Base-by-base conservation (phyloP, 2,329 filamentous ascomycete genomes). In the Penicillium sp. region DNA sequence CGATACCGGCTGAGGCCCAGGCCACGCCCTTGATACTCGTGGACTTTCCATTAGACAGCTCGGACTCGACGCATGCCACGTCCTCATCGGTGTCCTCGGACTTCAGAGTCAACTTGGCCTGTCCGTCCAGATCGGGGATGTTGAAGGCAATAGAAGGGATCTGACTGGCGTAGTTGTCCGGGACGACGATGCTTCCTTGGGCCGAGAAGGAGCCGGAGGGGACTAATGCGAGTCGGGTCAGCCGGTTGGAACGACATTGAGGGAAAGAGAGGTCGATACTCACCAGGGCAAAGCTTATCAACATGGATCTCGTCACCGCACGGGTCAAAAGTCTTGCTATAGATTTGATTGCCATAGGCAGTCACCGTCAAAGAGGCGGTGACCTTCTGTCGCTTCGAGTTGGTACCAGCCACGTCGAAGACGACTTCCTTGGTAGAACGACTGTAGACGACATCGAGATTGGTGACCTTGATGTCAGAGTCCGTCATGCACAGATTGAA, bases 121-220 rank as follows among this genome's bases (percentile, higher is more conserved):
- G 75, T 33, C 92, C 92, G 49, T 92, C 87, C 61, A 99, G 87
- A 69, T 99, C 92, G 44, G 94, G 94, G 28, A 99, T 79, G 54
- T 83, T 82, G 75, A 96, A 99, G 11, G 92, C 92, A 60, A 99
- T 95, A 2, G 83, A 76, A 1, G 94, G 94, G 36, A 99, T 92
- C 73, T 88, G 75, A 48, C 80, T 80, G 50, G 89, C 85, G 66
- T 86, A 92, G 54, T 85, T 66, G 0, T 81, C 73, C 14, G 91
- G 88, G 35, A 99, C 88, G 27, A 78, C 72, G 69, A 94, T 87
- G 3, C 74, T 76, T 42, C 91, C 92, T 39, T 76, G 74, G 7
- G 92, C 91, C 13, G 83, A 73, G 65, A 97, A 99, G 5, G 72
- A 74, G 22, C 89, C 88, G 4, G 79, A 76, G 11, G 92, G 91